Conservation (phyloP, 2,329 filamentous ascomycete species). For the Gnomoniopsis smithogilvyi region DNA sequence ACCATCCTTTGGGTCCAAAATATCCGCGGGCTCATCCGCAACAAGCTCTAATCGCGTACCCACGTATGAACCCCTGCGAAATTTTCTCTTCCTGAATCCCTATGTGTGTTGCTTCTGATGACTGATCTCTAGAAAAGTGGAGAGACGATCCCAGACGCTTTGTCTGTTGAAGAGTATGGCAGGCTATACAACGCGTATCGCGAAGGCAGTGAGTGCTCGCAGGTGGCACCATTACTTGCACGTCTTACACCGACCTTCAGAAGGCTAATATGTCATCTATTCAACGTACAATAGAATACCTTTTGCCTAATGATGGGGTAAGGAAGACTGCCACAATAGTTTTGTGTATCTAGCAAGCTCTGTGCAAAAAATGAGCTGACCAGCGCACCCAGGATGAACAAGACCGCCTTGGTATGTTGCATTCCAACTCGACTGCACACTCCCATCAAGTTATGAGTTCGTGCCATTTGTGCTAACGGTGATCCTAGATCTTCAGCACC, state of each 20-base stretch:
- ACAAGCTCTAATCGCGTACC: background rate
- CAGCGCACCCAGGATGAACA: background rate
- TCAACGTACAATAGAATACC: background rate
- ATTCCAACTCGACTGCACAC: no score
- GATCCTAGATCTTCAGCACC: slow-evolving; percentile 5
- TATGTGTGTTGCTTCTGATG: background rate
- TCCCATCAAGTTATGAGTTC: no score
- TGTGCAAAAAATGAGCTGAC: background rate
- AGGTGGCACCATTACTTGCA: no score
- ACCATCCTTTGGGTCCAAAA: background rate
- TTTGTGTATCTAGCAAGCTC: no score
- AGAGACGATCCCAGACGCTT: slow-evolving; percentile 3
- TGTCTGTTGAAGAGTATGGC: slow-evolving; percentile 5
- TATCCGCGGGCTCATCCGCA: background rate
- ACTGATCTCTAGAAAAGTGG: background rate
- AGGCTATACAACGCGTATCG: slow-evolving; percentile 7
- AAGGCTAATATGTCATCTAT: background rate
- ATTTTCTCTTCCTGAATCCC: background rate
- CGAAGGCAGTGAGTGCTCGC: slow-evolving; percentile 7
- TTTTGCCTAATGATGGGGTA: slow-evolving; percentile 11
- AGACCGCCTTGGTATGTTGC: slow-evolving; percentile 3
- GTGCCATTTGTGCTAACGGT: background rate
- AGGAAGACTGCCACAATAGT: background rate
- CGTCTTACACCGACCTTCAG: background rate
- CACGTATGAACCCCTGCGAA: background rate